These are phyloP conservation scores for Dioszegia crocea DNA, from an alignment of 768 basidiomycete species.

Conservation along the genomic window DNA sequence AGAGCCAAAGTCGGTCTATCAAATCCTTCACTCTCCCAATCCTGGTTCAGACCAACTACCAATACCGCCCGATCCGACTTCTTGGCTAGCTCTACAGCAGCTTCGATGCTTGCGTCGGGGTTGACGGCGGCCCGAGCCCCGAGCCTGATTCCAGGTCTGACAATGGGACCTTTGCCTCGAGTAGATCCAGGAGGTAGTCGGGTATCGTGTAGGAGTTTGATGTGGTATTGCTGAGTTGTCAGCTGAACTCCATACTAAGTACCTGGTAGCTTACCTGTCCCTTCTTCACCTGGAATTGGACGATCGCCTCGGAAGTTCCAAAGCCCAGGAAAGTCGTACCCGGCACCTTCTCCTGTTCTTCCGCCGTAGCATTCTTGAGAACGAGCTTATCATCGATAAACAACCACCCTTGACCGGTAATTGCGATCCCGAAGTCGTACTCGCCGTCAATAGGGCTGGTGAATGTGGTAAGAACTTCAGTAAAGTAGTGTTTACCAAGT, in stretches of 20 bases:
- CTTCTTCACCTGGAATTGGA: conserved; percentile 3
- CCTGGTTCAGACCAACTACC: conserved; percentile 10
- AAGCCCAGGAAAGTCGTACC: conserved; percentile 10
- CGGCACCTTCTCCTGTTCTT: conserved; percentile 52
- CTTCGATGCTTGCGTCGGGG: conserved; percentile 56
- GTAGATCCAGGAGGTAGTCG: conserved; percentile 5
- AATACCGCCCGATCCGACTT: conserved; percentile 52
- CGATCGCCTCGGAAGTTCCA: conserved; percentile 4
- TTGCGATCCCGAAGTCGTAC: conserved; percentile 54
- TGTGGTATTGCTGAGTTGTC: background rate
- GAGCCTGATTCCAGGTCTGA: conserved; percentile 54
- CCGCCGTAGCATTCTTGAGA: conserved; percentile 78
- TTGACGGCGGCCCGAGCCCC: conserved; percentile 65
- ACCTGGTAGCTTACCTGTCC: conserved; percentile 4
- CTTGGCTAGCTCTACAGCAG: conserved; percentile 58
- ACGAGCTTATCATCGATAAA: conserved; percentile 63
- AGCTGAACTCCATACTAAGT: background rate
- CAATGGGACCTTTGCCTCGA: conserved; percentile 10
- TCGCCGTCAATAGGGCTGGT: conserved; percentile 49
- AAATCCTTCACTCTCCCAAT: conserved; percentile 54
- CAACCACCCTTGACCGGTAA: conserved; percentile 53
- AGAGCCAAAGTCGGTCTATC: conserved; percentile 65
- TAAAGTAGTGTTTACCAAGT: conserved; percentile 11
- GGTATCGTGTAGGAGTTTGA: background rate
- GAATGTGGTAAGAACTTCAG: conserved; percentile 53